phyloP scores from a whole-genome alignment of 2,329 filamentous ascomycete species.

The Xylariales sp. region DNA sequence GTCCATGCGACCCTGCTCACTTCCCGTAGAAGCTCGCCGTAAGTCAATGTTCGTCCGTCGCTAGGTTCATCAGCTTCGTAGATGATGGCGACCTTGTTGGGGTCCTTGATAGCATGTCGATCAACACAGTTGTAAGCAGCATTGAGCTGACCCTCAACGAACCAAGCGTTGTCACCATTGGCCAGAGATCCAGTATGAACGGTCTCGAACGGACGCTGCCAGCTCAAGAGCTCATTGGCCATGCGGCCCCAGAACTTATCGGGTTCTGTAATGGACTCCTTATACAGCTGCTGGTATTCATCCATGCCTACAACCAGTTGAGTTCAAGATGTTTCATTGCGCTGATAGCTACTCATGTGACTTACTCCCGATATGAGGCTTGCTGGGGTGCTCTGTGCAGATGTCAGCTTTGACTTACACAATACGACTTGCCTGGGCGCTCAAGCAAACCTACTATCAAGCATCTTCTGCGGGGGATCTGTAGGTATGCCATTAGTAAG shows the following conservation, averaged over 20 bases:
- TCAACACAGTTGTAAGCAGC: slow-evolving; percentile 98
- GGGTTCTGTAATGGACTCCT: slow-evolving; percentile 85
- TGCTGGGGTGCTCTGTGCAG: slow-evolving; percentile 59
- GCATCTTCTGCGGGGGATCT: slow-evolving; percentile 64
- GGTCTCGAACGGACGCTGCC: slow-evolving; percentile 88
- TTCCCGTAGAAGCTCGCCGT: slow-evolving; percentile 86
- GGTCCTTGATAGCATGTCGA: slow-evolving; percentile 91
- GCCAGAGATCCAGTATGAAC: slow-evolving; percentile 72
- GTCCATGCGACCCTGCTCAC: slow-evolving; percentile 84
- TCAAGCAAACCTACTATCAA: slow-evolving; percentile 55
- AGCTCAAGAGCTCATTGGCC: slow-evolving; percentile 84
- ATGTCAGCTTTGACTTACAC: slow-evolving; percentile 4
- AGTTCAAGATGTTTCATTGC: neutral
- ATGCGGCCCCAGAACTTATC: slow-evolving; percentile 83
- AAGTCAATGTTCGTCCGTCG: slow-evolving; percentile 86
- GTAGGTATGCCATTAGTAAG: slow-evolving; percentile 18
- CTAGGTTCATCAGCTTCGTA: slow-evolving; percentile 93
- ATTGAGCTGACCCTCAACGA: slow-evolving; percentile 87
- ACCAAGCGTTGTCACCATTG: slow-evolving; percentile 88
- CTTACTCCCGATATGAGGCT: slow-evolving; percentile 63
- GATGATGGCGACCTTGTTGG: slow-evolving; percentile 91
- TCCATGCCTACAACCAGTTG: slow-evolving; percentile 46
- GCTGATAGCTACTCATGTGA: slow-evolving; percentile 12
- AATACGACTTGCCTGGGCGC: neutral
- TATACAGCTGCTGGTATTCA: slow-evolving; percentile 64